These are phyloP conservation scores for Tylopilus plumbeoviolaceoides DNA, from an alignment of 768 basidiomycete species.

Conservation along the genomic window DNA sequence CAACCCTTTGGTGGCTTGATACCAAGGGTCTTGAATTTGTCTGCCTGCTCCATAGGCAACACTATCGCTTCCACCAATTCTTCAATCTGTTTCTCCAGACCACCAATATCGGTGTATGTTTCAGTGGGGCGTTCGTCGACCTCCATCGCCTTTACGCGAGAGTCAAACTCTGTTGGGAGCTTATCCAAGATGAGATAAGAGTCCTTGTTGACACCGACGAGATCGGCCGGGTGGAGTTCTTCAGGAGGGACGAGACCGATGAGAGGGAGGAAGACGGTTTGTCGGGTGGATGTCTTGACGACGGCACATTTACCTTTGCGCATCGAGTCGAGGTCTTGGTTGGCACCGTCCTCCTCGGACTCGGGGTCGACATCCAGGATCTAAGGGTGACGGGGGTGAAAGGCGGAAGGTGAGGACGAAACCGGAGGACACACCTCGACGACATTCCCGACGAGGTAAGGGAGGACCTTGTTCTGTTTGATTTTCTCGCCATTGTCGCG, in stretches of 20 bases:
- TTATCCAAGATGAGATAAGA: constrained; percentile 96
- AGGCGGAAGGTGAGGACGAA: not conserved
- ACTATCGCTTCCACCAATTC: constrained; percentile 98
- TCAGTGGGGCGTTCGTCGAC: constrained; percentile 98
- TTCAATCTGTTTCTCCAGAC: constrained; percentile 98
- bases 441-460: constrained; percentile 96
- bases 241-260: constrained; percentile 96
- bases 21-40: constrained; percentile 97
- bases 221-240: constrained; percentile 83
- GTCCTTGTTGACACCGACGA: constrained; percentile 99
- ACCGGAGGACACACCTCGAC: constrained; percentile 64
- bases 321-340: constrained; percentile 91
- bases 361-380: constrained; percentile 94
- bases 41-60: constrained; percentile 96
- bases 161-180: constrained; percentile 95
- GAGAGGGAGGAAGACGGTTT: constrained; percentile 97
- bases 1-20: constrained; percentile 98
- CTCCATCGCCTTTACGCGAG: constrained; percentile 99
- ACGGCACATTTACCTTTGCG: constrained; percentile 98
- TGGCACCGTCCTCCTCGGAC: constrained; percentile 91
- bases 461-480: constrained; percentile 98
- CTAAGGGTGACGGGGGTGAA: constrained; percentile 38
- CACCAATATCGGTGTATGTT: constrained; percentile 96
- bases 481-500: constrained; percentile 97
- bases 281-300: constrained; percentile 97